phyloP scores from a whole-genome alignment of 345 rosid genomes.

The Raphanus sativus region DNA sequence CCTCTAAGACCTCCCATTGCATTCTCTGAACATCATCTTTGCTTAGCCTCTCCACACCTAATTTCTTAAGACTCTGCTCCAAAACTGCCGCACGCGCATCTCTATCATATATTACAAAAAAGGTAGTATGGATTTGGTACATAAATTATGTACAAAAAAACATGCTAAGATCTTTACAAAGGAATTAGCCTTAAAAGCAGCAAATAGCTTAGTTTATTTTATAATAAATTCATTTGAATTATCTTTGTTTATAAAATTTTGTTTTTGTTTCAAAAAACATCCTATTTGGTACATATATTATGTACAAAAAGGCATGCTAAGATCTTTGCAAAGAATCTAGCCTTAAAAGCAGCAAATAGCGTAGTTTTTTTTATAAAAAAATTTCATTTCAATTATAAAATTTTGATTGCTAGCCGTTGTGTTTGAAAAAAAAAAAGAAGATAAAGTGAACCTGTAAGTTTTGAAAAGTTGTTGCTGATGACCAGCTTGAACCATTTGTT shows the following conservation, averaged over 20 bases:
- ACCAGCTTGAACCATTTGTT: conserved; percentile 86
- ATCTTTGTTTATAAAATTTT: not conserved
- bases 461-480: conserved; percentile 88
- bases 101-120: conserved; percentile 41
- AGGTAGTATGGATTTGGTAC: not conserved
- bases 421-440: not conserved
- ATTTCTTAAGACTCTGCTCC: conserved; percentile 85
- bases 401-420: not conserved
- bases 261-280: no score
- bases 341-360: no score
- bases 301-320: no score
- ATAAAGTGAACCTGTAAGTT: conserved; percentile 57
- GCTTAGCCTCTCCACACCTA: conserved; percentile 93
- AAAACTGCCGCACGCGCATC: conserved; percentile 80
- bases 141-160: not conserved
- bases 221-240: not conserved
- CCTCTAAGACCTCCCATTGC: conserved; percentile 99
- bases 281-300: no score
- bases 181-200: not conserved
- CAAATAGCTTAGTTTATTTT: not conserved
- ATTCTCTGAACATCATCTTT: conserved; percentile 96
- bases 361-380: no score
- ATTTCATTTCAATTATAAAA: no score
- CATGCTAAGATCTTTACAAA: not conserved
- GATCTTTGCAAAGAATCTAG: no score